Evolutionary conservation across 2,329 filamentous ascomycete species (phyloP).

Genomic region (Penicillium digitatum): DNA sequence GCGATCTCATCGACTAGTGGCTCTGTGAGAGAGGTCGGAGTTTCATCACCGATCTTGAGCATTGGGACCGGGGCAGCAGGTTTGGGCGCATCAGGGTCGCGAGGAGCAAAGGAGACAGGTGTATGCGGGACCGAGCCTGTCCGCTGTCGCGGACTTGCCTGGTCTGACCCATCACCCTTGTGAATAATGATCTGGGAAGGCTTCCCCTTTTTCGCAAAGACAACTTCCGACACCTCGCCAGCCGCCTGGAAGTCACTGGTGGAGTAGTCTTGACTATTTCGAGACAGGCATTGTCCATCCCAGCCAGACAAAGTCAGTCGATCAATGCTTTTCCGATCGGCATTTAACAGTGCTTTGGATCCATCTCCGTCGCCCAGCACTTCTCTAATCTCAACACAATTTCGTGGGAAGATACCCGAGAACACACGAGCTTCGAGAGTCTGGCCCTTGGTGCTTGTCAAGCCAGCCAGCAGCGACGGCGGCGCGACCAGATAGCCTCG

Average conservation of each 20-base stretch:
- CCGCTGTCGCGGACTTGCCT: constrained; percentile 28
- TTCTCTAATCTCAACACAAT: constrained; percentile 91
- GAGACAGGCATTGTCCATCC: constrained; percentile 26
- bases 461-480: constrained; percentile 82
- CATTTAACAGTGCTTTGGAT: constrained; percentile 32
- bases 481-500: constrained; percentile 93
- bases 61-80: constrained; percentile 92
- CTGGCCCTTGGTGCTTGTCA: constrained; percentile 87
- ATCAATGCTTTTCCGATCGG: constrained; percentile 35
- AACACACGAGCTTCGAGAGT: constrained; percentile 94
- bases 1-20: constrained; percentile 96
- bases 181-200: constrained; percentile 40
- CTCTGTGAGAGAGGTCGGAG: constrained; percentile 80
- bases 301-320: constrained; percentile 27
- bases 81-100: constrained; percentile 62
- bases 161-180: constrained; percentile 34
- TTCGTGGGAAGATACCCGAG: constrained; percentile 94
- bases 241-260: constrained; percentile 19
- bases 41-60: constrained; percentile 97
- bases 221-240: constrained; percentile 31
- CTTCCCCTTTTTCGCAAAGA: constrained; percentile 39
- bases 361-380: constrained; percentile 70
- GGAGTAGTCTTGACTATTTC: constrained; percentile 29
- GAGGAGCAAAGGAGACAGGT: constrained; percentile 37
- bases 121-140: constrained; percentile 35